A percentile compares a stretch with the other conserved stretches of the same genome.
Conservation (phyloP, 768 basidiomycete genomes). For the Cystofilobasidium bisporidii region DNA sequence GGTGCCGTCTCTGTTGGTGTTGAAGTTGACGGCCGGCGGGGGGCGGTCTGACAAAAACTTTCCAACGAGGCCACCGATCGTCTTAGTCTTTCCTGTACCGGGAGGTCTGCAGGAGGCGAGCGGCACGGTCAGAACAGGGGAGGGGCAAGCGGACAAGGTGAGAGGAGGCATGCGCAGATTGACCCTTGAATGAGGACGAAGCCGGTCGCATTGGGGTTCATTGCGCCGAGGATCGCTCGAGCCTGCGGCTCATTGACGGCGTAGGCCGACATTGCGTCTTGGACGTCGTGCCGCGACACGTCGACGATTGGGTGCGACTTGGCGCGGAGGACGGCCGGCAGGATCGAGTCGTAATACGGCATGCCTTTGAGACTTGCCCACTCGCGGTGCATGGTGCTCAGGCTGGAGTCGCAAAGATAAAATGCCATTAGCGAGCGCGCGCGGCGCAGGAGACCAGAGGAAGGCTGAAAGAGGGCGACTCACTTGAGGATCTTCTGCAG, state of each 20-base stretch:
- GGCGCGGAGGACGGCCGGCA: conserved; percentile 56
- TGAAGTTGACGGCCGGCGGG: conserved; percentile 42
- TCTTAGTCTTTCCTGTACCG: conserved; percentile 96
- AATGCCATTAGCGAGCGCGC: neutral
- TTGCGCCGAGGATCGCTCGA: conserved; percentile 66
- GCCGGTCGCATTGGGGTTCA: conserved; percentile 51
- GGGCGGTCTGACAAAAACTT: conserved; percentile 60
- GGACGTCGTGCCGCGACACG: conserved; percentile 47
- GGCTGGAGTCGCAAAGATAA: conserved; percentile 43
- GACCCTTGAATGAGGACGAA: conserved; percentile 95
- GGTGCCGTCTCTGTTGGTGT: conserved; percentile 19
- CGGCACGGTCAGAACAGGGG: neutral
- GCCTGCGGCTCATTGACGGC: conserved; percentile 91
- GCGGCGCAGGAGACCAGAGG: no score
- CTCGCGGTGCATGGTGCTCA: conserved; percentile 85
- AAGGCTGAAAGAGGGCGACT: conserved; percentile 30
- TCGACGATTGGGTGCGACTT: conserved; percentile 40
- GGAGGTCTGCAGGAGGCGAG: conserved; percentile 57
- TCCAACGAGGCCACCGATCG: conserved; percentile 88
- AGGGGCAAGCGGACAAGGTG: neutral
- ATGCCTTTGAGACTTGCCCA: conserved; percentile 76
- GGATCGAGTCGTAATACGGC: conserved; percentile 58
- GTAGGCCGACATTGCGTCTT: conserved; percentile 58
- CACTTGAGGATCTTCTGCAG: conserved; percentile 76
- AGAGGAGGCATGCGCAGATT: conserved; percentile 27